These are phyloP conservation scores for Piper betle DNA, from an alignment of 164 flowering plant species.

Conservation along the genomic window DNA sequence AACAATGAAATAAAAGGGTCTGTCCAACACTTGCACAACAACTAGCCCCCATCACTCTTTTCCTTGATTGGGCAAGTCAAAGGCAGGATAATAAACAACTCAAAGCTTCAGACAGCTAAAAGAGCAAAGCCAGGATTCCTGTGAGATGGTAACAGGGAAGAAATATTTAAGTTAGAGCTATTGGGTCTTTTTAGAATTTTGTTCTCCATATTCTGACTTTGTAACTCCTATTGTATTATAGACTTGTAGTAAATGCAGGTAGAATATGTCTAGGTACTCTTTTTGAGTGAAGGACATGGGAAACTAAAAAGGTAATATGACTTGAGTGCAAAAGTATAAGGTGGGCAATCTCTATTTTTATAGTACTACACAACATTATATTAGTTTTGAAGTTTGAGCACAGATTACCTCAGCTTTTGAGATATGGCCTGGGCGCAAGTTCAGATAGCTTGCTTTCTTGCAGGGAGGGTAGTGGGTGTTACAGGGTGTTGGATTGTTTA, in stretches of 20 bases:
- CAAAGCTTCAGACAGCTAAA: not conserved
- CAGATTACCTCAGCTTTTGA: constrained; percentile 22
- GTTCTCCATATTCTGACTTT: not conserved
- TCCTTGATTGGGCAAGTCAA: constrained; percentile 1
- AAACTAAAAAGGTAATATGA: not conserved
- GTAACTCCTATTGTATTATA: not conserved
- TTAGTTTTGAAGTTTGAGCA: constrained; percentile 6
- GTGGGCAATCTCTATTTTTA: not conserved
- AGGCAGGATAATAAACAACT: not conserved
- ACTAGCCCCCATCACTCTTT: constrained; percentile 3
- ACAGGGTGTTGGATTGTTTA: not conserved
- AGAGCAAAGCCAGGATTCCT: constrained; percentile 8
- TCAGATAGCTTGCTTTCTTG: constrained; percentile 1
- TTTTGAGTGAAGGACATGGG: not conserved
- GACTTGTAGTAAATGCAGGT: not conserved
- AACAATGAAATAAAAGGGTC: not conserved
- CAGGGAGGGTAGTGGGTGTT: not conserved
- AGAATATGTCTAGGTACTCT: not conserved
- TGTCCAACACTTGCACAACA: not conserved
- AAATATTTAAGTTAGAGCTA: not conserved
- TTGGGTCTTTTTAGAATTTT: not conserved
- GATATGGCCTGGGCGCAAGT: constrained; percentile 15
- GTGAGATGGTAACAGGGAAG: constrained; percentile 8
- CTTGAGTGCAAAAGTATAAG: not conserved
- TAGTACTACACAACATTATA: not conserved